Base-by-base conservation (phyloP, 2,329 filamentous ascomycete genomes). In the Phialophora tarda region DNA sequence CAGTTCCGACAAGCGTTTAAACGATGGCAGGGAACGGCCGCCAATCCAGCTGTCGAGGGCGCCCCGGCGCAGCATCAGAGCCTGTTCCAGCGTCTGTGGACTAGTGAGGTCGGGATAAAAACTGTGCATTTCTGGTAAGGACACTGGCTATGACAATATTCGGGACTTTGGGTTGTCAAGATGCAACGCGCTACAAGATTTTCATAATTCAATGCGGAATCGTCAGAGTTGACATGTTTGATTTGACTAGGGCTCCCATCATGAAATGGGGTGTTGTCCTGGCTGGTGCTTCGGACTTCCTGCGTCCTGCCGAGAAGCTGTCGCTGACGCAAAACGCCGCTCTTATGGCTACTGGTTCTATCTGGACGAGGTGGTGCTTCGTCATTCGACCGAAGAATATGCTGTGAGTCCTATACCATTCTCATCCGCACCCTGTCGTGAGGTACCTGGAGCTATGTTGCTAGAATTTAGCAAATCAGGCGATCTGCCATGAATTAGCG, bases 331-430 rank as follows among this genome's bases (percentile, higher is more conserved):
- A 97, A 82, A 99, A 98, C 83, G 84, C 84, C 59, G 94, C 95
- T 66, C 86, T 99, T 73, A 95, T 92, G 77, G 89, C 89, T 74
- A 99, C 95, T 10, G 95, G 95, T 72, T 81, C 91, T 71, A 99
- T 99, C 85, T 99, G 95, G 95, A 99, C 95, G 54, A 88, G 95
- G 73, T 99, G 95, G 95, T 99, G 95, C 85, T 85, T 98, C 77
- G 91, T 99, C 79, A 99, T 99, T 82, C 93, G 89, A 80, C 95
- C 95, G 65, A 89, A 88, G 81, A 99, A 99, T 85, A 82, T 93
- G 76, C 90, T 97, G 89, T 92, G 82, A 56, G 88, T 82, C 21
- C n/a, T 1, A 26, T 23, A 24, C 34, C 21, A 17, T 21, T 59
- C n/a, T 26, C 10, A 10, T 48, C 12, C 50, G 14, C 3, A 34